These are phyloP conservation scores for Zymoseptoria ardabiliae DNA, from an alignment of 2,329 filamentous ascomycete species.

Conservation along the genomic window DNA sequence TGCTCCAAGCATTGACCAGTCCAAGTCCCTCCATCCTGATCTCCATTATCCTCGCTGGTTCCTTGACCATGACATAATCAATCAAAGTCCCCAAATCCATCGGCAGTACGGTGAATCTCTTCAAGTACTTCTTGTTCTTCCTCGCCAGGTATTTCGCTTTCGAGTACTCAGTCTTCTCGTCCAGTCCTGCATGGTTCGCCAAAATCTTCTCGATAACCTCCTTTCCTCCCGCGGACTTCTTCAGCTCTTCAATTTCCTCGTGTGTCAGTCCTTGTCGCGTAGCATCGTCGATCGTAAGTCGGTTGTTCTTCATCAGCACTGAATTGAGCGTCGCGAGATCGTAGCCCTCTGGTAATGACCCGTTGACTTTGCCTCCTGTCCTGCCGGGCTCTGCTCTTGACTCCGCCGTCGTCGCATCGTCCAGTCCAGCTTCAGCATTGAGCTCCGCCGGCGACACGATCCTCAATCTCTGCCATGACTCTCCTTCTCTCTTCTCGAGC, in stretches of 20 bases:
- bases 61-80: constrained; percentile 72
- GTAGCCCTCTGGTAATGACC: constrained; percentile 21
- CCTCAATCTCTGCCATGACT: constrained; percentile 62
- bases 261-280: constrained; percentile 67
- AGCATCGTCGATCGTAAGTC: constrained; percentile 55
- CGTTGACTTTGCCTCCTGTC: constrained; percentile 4
- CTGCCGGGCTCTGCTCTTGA: constrained; percentile 25
- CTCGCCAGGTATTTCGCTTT: constrained; percentile 92
- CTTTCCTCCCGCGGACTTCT: constrained; percentile 65
- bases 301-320: constrained; percentile 54
- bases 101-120: constrained; percentile 76
- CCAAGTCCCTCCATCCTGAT: constrained; percentile 77
- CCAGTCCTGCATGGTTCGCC: constrained; percentile 77
- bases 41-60: constrained; percentile 74
- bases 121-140: constrained; percentile 89
- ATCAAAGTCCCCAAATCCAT: constrained; percentile 70
- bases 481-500: constrained; percentile 59
- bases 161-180: constrained; percentile 90
- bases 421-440: constrained; percentile 62
- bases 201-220: constrained; percentile 91
- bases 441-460: constrained; percentile 75
- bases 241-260: constrained; percentile 64
- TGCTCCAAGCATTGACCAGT: constrained; percentile 79
- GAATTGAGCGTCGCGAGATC: constrained; percentile 41
- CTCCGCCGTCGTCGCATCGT: constrained; percentile 42